Evolutionary conservation across 2,329 filamentous ascomycete genomes (phyloP).

Genomic region (Pezicula radicicola): DNA sequence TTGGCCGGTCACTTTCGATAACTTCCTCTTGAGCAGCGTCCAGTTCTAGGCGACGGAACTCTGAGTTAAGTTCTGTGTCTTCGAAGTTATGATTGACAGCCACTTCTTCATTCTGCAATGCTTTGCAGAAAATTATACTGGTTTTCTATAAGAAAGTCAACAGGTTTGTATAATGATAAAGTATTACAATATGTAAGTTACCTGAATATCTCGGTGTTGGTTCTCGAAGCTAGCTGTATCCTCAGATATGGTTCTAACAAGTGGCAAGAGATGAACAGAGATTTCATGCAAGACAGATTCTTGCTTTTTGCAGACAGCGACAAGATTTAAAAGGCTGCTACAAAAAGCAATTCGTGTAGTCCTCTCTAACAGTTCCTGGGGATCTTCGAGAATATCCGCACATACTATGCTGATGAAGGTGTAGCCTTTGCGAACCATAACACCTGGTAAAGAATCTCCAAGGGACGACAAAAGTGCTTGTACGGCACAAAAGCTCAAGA

Average conservation of each 20-base stretch:
- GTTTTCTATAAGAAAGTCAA: conserved; percentile 17
- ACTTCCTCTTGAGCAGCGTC: conserved; percentile 1
- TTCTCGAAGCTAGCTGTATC: conserved; percentile 3
- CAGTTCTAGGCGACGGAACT: conserved; percentile 19
- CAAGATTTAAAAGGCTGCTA: conserved; percentile 20
- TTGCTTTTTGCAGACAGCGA: conserved; percentile 17
- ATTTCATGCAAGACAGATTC: conserved; percentile 17
- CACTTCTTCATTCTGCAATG: conserved; percentile 10
- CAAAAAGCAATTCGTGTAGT: conserved; percentile 12
- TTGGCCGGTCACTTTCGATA: conserved; percentile 11
- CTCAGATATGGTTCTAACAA: conserved; percentile 8
- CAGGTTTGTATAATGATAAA: background rate
- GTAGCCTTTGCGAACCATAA: conserved; percentile 28
- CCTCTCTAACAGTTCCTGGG: conserved; percentile 11
- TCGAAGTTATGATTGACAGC: background rate
- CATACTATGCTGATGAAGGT: conserved; percentile 22
- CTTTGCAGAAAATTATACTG: conserved; percentile 12
- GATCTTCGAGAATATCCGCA: conserved; percentile 18
- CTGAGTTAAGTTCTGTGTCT: conserved; percentile 13
- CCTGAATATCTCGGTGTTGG: conserved; percentile 23
- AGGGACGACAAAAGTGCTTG: conserved; percentile 19
- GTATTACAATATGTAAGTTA: conserved; percentile 5
- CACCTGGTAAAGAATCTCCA: conserved; percentile 10
- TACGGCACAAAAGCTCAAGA: conserved; percentile 14
- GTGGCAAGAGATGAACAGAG: conserved; percentile 19